Conservation (phyloP, 306 rosid species). For the Glycyrrhiza uralensis region DNA sequence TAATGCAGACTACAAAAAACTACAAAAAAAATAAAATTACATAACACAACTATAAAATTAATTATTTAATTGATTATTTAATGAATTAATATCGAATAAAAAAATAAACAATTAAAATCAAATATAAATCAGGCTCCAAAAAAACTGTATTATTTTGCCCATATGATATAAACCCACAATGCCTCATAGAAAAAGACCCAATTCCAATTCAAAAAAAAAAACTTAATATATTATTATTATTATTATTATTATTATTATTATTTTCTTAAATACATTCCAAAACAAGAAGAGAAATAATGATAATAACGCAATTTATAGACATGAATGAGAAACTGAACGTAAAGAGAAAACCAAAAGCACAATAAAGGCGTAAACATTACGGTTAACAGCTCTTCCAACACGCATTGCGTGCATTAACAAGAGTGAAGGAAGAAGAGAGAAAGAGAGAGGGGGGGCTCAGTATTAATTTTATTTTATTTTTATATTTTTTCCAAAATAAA, state of each 20-base stretch:
- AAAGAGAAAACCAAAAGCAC: not conserved
- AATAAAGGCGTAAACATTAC: slow-evolving; percentile 21
- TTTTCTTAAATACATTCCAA: slow-evolving; percentile 1
- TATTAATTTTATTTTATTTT: not conserved
- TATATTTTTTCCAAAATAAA: not conserved
- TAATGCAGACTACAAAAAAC: slow-evolving; percentile 11
- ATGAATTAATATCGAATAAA: not conserved
- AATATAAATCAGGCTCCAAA: not conserved
- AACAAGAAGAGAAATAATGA: not conserved
- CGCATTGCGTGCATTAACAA: slow-evolving; percentile 44
- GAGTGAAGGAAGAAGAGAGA: slow-evolving; percentile 13
- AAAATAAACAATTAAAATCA: not conserved
- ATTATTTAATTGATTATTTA: not conserved
- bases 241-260: not conserved
- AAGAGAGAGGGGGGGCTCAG: slow-evolving; percentile 3
- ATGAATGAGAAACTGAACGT: slow-evolving; percentile 13
- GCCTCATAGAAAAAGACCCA: slow-evolving; percentile 24
- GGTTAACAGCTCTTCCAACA: slow-evolving; percentile 21
- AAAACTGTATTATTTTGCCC: not conserved
- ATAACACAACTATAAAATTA: not conserved
- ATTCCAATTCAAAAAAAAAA: not conserved
- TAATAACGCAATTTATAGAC: not conserved
- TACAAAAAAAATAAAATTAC: not conserved
- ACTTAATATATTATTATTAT: not conserved
- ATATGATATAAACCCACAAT: slow-evolving; percentile 19